Conservation (phyloP, 306 rosid species). For the Cotoneaster glaucophyllus region DNA sequence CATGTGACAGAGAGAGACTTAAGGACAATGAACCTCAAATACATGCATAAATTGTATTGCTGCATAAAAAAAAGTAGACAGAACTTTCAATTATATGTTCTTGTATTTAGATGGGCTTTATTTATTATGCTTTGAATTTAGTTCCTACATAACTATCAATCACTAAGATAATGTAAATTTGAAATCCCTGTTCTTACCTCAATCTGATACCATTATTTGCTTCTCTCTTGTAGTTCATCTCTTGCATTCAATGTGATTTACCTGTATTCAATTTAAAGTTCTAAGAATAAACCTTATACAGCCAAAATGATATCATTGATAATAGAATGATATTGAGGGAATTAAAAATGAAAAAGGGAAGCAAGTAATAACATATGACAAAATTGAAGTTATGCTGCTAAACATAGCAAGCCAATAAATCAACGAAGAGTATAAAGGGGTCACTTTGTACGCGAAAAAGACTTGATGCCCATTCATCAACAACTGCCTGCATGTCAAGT, state of each 20-base stretch:
- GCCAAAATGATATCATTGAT: background rate
- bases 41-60: background rate
- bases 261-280: constrained; percentile 94
- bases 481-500: constrained; percentile 67
- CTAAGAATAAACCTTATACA: constrained; percentile 48
- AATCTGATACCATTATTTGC: constrained; percentile 82
- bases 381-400: background rate
- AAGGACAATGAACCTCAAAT: background rate
- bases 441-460: constrained; percentile 76
- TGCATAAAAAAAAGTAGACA: no score
- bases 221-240: constrained; percentile 92
- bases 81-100: no score
- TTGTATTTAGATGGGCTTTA: background rate
- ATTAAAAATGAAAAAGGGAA: background rate
- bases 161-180: background rate
- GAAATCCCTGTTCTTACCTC: constrained; percentile 43
- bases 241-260: constrained; percentile 99
- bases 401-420: background rate
- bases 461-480: constrained; percentile 98
- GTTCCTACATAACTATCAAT: background rate
- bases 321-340: background rate
- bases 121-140: background rate
- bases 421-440: background rate
- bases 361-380: background rate
- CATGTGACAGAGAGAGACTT: background rate